phyloP scores from a whole-genome alignment of 106 monocot species.

The Iris macrosiphon region DNA sequence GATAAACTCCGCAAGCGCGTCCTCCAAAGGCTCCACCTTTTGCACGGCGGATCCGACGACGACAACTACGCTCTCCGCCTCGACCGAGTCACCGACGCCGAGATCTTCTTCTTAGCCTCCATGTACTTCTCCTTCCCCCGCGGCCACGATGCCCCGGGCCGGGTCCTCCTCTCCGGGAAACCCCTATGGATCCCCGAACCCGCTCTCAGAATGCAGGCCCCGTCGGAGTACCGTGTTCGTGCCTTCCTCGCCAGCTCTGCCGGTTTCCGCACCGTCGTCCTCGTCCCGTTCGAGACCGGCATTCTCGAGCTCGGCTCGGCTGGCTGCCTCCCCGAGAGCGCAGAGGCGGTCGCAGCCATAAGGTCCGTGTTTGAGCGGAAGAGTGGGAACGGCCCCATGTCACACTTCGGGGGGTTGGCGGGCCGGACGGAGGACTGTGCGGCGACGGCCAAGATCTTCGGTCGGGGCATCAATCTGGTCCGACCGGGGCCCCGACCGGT shows the following conservation, averaged over 20 bases:
- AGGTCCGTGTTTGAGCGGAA: slow-evolving; percentile 18
- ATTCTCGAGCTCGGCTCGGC: slow-evolving; percentile 67
- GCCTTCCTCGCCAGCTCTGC: slow-evolving; percentile 47
- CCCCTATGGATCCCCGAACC: slow-evolving; percentile 53
- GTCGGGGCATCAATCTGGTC: slow-evolving; percentile 16
- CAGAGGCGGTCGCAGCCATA: slow-evolving; percentile 19
- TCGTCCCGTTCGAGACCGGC: slow-evolving; percentile 52
- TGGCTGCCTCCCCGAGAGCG: slow-evolving; percentile 23
- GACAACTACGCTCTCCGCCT: slow-evolving; percentile 54
- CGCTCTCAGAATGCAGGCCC: not conserved
- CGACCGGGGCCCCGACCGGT: too few relatives aligned
- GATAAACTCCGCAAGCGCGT: slow-evolving; percentile 51
- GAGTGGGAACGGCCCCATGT: not conserved
- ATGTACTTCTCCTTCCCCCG: slow-evolving; percentile 86
- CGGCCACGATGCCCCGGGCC: slow-evolving; percentile 67
- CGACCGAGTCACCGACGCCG: slow-evolving; percentile 57
- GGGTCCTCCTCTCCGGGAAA: slow-evolving; percentile 33
- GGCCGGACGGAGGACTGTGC: too few relatives aligned
- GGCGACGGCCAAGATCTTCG: slow-evolving; percentile 55
- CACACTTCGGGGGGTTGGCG: not conserved
- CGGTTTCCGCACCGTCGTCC: slow-evolving; percentile 46
- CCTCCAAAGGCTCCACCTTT: slow-evolving; percentile 50
- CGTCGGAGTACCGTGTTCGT: slow-evolving; percentile 44
- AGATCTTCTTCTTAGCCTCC: slow-evolving; percentile 78
- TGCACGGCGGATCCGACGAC: slow-evolving; percentile 40